Evolutionary conservation across 306 rosid genomes (phyloP), one percentile per base, ranked within the genome.

Genomic region (Begonia masoniana): DNA sequence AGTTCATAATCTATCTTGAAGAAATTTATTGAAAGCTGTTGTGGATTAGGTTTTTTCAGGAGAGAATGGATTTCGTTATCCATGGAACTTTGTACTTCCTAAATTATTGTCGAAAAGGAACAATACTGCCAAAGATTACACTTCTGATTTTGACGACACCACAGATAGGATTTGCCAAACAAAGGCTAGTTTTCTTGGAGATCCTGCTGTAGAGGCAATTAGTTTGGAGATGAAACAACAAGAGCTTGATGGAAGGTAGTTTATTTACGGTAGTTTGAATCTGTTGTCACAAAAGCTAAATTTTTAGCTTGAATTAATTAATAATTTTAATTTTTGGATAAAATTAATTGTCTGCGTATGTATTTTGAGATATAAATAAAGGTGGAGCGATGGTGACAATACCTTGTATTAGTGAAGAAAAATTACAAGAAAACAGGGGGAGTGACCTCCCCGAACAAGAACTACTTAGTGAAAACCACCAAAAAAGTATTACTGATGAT

Each of bases 141-240:
- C 72, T 52, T 68, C 84, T 43, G 43, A 41, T 68, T 57, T 39
- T 54, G 68, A 72, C 26, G 73, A 21, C 64, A 36, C 62, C 56
- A 41, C 61, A 12, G 73, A 69, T 53, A 51, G 41, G 43, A 50
- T 41, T 61, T 73, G 67, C 9, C 53, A 58, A 54, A 61, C 71
- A 23, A 66, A 60, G 55, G 62, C 58, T 54, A 68, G 54, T 15
- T 62, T 69, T 51, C 47, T 67, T 6, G 67, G 77, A 48, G 66
- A 63, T 59, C 62, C 87, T 46, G 54, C 86, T 61, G 66, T 83
- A 50, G 95, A 89, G 75, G 71, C 83, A 14, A 74, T 78, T 64
- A 85, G 82, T 66, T 67, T 89, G 60, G 97, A 89, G 74, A 85
- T 89, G 97, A 85, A 76, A 69, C 97, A 82, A 71, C 95, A 85